phyloP scores from a whole-genome alignment of 1,284 basidiomycete genomes.

The Ganoderma boninense region DNA sequence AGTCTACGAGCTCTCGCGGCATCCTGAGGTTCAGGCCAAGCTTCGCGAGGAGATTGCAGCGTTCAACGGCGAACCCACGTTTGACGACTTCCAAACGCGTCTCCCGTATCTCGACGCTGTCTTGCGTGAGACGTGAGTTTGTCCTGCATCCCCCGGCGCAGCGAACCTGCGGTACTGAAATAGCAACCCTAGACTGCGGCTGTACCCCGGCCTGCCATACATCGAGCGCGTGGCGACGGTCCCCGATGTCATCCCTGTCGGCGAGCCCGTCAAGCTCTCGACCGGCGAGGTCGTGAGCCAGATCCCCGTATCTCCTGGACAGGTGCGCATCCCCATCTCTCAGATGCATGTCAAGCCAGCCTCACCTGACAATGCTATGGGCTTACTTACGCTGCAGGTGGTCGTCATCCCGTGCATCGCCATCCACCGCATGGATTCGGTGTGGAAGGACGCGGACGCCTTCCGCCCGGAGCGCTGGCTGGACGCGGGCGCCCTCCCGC shows the following conservation, averaged over 20 bases:
- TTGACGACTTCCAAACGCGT: constrained; percentile 39
- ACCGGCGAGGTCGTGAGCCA: constrained; percentile 30
- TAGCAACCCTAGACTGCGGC: constrained; percentile 29
- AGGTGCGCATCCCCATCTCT: constrained; percentile 20
- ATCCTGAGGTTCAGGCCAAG: constrained; percentile 38
- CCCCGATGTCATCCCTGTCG: constrained; percentile 37
- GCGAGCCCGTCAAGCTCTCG: constrained; percentile 29
- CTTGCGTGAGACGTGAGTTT: constrained; percentile 30
- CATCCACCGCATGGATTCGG: constrained; percentile 33
- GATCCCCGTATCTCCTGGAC: constrained; percentile 34
- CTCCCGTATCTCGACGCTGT: constrained; percentile 43
- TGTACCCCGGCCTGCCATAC: constrained; percentile 34
- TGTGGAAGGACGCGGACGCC: constrained; percentile 41
- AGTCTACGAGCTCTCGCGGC: constrained; percentile 38
- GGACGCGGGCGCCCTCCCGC: constrained; percentile 3
- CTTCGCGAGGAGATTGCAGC: constrained; percentile 38
- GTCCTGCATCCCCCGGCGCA: not conserved
- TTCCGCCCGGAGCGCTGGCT: constrained; percentile 38
- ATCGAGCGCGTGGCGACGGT: constrained; percentile 32
- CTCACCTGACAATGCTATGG: too few species aligned
- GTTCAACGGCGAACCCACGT: constrained; percentile 36
- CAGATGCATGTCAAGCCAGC: too few species aligned
- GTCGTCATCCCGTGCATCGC: constrained; percentile 37
- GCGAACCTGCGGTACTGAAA: too few species aligned
- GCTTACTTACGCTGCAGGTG: constrained; percentile 18